A percentile compares a stretch with the other conserved stretches of the same genome.
Conservation (phyloP, 177 flowering plant genomes). For the Telopea speciosissima region DNA sequence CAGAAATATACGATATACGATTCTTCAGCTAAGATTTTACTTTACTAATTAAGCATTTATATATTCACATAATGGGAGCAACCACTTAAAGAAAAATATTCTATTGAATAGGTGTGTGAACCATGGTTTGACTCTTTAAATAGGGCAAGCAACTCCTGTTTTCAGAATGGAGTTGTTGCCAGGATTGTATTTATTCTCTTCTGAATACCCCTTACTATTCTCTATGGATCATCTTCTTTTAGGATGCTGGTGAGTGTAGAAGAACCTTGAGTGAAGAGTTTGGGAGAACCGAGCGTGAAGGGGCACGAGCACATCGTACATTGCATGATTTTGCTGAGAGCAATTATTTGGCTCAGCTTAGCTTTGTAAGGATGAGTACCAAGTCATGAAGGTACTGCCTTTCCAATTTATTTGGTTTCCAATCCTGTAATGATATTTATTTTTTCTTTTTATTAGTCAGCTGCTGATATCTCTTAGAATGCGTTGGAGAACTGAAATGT, state of each 20-base stretch:
- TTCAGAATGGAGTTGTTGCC: not conserved
- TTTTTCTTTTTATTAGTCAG: too few relatives aligned
- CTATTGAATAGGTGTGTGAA: not conserved
- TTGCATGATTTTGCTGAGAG: constrained; percentile 96
- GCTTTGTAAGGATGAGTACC: constrained; percentile 49
- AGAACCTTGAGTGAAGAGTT: constrained; percentile 49
- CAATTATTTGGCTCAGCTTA: constrained; percentile 67
- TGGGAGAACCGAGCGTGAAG: constrained; percentile 39
- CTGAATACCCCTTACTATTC: not conserved
- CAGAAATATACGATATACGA: not conserved
- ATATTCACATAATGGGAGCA: not conserved
- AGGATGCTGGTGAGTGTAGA: constrained; percentile 63
- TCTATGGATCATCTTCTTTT: not conserved
- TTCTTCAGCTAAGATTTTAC: not conserved
- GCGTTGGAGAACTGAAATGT: too few relatives aligned
- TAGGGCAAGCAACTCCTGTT: not conserved
- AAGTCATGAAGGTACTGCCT: constrained; percentile 22
- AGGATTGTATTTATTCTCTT: not conserved
- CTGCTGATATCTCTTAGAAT: too few relatives aligned
- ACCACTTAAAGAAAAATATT: not conserved
- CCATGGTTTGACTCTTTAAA: not conserved
- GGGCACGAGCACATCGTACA: constrained; percentile 54
- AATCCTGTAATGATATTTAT: too few relatives aligned
- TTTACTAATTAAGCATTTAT: too few relatives aligned
- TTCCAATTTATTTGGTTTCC: not conserved